These are phyloP conservation scores for Kappamyces sp. DNA, from an alignment of 192 early-diverging fungal species.

Conservation along the genomic window DNA sequence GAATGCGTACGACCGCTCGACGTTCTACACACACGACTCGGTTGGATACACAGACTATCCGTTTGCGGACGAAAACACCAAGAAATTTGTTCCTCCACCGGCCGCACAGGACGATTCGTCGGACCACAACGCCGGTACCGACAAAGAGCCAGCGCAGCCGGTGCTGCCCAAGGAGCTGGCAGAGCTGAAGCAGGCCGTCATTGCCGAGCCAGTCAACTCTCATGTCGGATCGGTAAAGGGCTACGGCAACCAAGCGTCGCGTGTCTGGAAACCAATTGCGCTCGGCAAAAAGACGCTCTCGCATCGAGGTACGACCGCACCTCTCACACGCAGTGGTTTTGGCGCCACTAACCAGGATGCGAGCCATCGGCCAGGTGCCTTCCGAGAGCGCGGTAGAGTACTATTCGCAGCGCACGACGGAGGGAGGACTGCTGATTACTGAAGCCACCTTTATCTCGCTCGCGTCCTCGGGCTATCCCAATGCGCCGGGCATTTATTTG, in stretches of 20 bases:
- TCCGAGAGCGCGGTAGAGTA: slow-evolving; percentile 10
- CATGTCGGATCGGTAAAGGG: too few relatives aligned
- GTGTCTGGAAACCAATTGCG: slow-evolving; percentile 20
- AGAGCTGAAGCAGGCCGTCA: too few relatives aligned
- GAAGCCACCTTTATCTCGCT: slow-evolving; percentile 18
- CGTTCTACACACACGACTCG: slow-evolving; percentile 29
- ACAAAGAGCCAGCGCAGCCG: too few relatives aligned
- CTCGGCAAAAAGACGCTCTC: slow-evolving; percentile 30
- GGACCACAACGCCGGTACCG: too few relatives aligned
- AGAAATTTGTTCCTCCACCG: slow-evolving; percentile 5
- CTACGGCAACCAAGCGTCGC: slow-evolving; percentile 13
- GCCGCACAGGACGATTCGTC: too few relatives aligned
- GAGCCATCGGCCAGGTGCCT: not conserved
- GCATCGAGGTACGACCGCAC: slow-evolving; percentile 37
- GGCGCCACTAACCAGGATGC: not conserved
- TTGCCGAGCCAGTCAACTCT: too few relatives aligned
- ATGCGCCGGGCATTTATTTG: slow-evolving; percentile 36
- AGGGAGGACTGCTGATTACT: slow-evolving; percentile 26
- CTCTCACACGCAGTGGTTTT: slow-evolving; percentile 22
- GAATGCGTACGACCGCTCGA: slow-evolving; percentile 23
- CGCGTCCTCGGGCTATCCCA: not conserved
- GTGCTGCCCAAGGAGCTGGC: too few relatives aligned
- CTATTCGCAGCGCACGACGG: slow-evolving; percentile 22
- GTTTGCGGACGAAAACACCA: slow-evolving; percentile 14
- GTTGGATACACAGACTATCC: slow-evolving; percentile 34